A percentile compares a stretch with the other conserved stretches of the same genome.
These are phyloP conservation scores for Astrothelium subdiscretum DNA, from an alignment of 495 filamentous ascomycete genomes.

Conservation along the genomic window DNA sequence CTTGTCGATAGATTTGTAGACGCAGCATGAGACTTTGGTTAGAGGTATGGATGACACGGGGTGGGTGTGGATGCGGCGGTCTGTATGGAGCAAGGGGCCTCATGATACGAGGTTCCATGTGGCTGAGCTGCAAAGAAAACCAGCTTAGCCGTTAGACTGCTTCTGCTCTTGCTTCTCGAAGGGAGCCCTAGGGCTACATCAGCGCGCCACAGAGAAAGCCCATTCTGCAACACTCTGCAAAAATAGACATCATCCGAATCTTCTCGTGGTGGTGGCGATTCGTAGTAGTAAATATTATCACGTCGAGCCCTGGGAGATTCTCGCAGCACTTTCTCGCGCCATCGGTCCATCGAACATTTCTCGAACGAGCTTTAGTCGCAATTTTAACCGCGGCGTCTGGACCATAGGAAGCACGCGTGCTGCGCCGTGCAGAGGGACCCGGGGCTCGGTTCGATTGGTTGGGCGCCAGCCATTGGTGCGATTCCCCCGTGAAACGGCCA, in stretches of 20 bases:
- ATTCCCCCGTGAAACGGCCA: neutral
- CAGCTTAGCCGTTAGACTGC: too few relatives aligned
- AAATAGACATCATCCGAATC: too few relatives aligned
- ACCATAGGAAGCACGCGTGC: neutral
- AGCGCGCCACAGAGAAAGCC: neutral
- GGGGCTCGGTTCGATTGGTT: neutral
- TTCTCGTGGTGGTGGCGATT: too few relatives aligned
- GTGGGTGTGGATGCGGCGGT: neutral
- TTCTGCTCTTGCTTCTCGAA: too few relatives aligned
- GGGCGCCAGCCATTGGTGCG: neutral
- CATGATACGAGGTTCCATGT: neutral
- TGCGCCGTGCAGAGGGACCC: neutral
- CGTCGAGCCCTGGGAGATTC: neutral
- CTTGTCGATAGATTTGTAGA: neutral
- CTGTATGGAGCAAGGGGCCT: neutral
- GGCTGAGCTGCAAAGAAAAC: neutral
- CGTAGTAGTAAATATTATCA: conserved; percentile 1
- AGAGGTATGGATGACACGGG: neutral
- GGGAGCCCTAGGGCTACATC: neutral
- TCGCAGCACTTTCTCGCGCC: neutral
- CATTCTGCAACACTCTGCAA: too few relatives aligned
- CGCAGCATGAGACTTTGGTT: neutral
- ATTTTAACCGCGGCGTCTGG: neutral
- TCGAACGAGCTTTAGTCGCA: neutral
- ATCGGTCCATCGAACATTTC: neutral